Evolutionary conservation across 768 basidiomycete species (phyloP), one percentile per base, ranked within the genome.

Genomic region (Hericium erinaceus): DNA sequence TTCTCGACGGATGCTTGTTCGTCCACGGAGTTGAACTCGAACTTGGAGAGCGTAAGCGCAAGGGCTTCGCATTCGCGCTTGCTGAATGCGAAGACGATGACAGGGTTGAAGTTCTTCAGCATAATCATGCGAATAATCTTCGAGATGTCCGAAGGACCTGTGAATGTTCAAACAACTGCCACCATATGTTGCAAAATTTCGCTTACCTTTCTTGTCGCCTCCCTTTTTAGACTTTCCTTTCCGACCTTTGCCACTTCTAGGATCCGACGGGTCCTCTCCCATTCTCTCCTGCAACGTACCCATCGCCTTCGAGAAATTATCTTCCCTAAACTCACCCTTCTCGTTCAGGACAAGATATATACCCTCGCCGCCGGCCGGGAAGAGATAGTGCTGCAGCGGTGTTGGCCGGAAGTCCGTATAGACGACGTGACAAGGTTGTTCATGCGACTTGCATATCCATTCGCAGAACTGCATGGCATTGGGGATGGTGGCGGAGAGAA

Each of bases 381-480:
- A 99, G 56, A 99, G 83, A 69, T 98, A 99, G 65, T 99, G 97
- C 67, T 98, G 97, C 8, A 99, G 74, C 1, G 97, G 97, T 1
- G 97, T 99, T 1, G 97, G 97, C 39, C 97, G 87, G 75, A 98
- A 98, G 73, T 99, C 94, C 59, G 97, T 99, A 70, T 98, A 99
- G 41, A 99, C 95, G 68, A 99, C 92, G 68, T 99, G 97, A 70
- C 97, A 98, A 0, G 97, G 95, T 65, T 98, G 97, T 59, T 95
- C 88, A 66, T 98, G 97, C 1, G 89, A 92, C 68, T 92, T 90
- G 76, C 89, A 92, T 68, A 99, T 93, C 97, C 97, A 99, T 72
- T 98, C 92, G 26, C 95, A 93, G 64, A 99, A 99, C 68, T 99
- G 92, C 92, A 97, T 95, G 10, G 95, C 94, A 72, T 99, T 98